Evolutionary conservation across 2,329 filamentous ascomycete genomes (phyloP), one percentile per base, ranked within the genome.

Genomic region (Microascus cirrosus): DNA sequence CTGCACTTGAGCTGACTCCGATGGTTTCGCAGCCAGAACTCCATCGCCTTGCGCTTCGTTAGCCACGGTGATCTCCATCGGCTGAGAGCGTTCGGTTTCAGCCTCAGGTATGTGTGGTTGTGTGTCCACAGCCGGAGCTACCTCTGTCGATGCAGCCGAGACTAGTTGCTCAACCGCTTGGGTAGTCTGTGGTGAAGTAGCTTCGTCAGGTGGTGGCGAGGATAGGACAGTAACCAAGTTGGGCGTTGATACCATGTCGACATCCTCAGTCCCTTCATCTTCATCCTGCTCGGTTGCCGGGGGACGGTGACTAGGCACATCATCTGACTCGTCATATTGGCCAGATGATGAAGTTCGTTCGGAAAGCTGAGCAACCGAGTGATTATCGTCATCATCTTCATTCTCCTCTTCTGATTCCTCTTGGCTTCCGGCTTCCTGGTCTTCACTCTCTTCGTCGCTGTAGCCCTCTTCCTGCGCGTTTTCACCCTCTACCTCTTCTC

Each of bases 361-460:
- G 11, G 11, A 20, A 20, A 20, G 45, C 20, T 24, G 45, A 12
- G 22, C 22, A 8, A 11, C 12, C 18, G 45, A 24, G 12, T 50
- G 20, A 13, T 12, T 50, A 20, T 56, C 45, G n/a, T 35, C 45
- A 36, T 18, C 54, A 3, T 11, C 25, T 20, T 57, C 63, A 42
- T 63, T 56, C 7, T 32, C 52, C 25, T 50, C 39, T 51, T 56
- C 55, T 20, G 4, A 13, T 10, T 22, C 39, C 15, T 57, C 58
- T 20, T 57, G 54, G 8, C 50, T 55, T 11, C 56, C 54, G 18
- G 32, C 48, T 7, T 59, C 59, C n/a, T n/a, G n/a, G 2, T 56
- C 45, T 45, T 69, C 64, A 45, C 63, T 62, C 36, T 64, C 64
- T 2, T 62, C 61, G 20, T 48, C 61, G 39, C 60, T 55, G 2